Base-by-base conservation (phyloP, 257 asterid genomes). In the Paraleonurus japonicus region DNA sequence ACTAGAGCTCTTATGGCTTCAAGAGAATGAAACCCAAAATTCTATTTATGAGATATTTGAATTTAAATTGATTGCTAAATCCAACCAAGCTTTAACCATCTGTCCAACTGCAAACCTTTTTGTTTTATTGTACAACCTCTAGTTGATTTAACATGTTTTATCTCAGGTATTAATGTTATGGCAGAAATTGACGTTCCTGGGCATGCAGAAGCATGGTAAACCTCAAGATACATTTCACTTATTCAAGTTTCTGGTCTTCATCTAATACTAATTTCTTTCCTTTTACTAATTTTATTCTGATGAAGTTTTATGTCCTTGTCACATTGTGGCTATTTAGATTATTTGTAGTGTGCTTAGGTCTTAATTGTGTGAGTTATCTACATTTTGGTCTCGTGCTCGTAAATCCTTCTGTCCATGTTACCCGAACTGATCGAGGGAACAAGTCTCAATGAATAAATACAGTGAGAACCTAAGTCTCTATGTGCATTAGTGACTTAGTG, bases 151-250 rank as follows among this genome's bases (percentile, higher is more conserved):
- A 20, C 51, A 4, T 45, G 48, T 64, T 60, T 66, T 19, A 39
- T 61, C 75, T 58, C 86, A 92, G 98, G 98, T 73, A 86, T 92
- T 76, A 88, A 90, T 79, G 91, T 92, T 50, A 84, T 92, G 98
- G 93, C 98, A 54, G 98, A 92, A 87, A 89, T 92, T 45, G 98
- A 92, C 63, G 96, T 92, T 66, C 98, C 98, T 65, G 97, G 98
- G 72, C 98, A 92, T 83, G 98, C 96, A 62, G 93, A 84, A 71
- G 88, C 98, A 65, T 92, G 98, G 98, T 88, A 82, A 68, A 69
- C 74, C 54, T 76, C 74, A 30, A 23, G 76, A 60, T 53, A 20
- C 24, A 6, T 32, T 64, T 55, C 65, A 47, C 65, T 11, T 23
- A 33, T 23, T 63, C 51, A 70, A 32, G 37, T 72, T 69, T 51